Evolutionary conservation across 441 rosid species (phyloP).

Genomic region (Adansonia madagascariensis): DNA sequence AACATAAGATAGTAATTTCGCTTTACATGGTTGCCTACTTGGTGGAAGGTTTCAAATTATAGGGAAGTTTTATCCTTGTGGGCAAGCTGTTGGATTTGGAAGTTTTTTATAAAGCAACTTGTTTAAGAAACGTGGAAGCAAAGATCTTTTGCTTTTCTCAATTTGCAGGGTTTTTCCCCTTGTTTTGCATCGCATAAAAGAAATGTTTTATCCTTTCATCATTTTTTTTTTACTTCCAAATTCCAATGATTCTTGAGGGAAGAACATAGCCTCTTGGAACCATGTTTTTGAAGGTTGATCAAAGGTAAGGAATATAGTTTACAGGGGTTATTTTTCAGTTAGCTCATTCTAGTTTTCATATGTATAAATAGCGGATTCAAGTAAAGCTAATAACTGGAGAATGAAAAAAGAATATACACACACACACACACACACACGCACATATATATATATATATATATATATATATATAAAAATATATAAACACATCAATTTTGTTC

Average conservation of each 20-base stretch:
- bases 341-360: too few relatives aligned
- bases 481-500: too few relatives aligned
- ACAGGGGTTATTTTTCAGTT: background rate
- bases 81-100: background rate
- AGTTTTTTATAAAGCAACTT: background rate
- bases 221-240: background rate
- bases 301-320: background rate
- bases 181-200: background rate
- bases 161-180: background rate
- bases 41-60: background rate
- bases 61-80: background rate
- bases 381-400: too few relatives aligned
- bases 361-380: too few relatives aligned
- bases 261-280: background rate
- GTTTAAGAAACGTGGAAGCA: background rate
- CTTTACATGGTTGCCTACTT: too few relatives aligned
- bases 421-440: too few relatives aligned
- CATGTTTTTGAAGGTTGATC: background rate
- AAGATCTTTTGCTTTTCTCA: background rate
- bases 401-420: background rate
- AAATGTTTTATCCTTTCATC: background rate
- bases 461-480: too few relatives aligned
- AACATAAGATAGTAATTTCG: too few relatives aligned
- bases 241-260: background rate
- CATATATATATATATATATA: too few relatives aligned